phyloP scores from a whole-genome alignment of 352 stramenopile species.

The Aphanomyces euteiches region DNA sequence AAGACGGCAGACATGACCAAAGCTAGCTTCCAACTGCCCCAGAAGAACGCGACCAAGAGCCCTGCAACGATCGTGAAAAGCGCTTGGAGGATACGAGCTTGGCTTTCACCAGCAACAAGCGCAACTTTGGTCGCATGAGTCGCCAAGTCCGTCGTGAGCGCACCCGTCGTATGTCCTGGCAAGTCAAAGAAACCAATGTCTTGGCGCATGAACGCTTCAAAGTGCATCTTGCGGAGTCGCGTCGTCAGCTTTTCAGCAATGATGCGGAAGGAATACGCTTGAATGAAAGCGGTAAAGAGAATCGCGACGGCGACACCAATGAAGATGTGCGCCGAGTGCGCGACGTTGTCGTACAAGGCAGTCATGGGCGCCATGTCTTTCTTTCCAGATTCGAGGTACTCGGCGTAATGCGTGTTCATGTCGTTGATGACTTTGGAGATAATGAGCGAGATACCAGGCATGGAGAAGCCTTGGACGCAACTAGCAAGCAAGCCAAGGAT shows the following conservation, averaged over 20 bases:
- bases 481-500: slow-evolving; percentile 17
- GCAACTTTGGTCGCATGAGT: slow-evolving; percentile 48
- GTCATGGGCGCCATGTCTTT: not conserved
- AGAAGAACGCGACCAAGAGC: slow-evolving; percentile 58
- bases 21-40: slow-evolving; percentile 67
- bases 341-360: slow-evolving; percentile 44
- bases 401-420: slow-evolving; percentile 39
- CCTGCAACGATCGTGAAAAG: slow-evolving; percentile 49
- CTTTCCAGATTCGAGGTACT: slow-evolving; percentile 32
- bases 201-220: slow-evolving; percentile 45
- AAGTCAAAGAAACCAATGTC: slow-evolving; percentile 53
- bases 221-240: slow-evolving; percentile 47
- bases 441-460: slow-evolving; percentile 23
- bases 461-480: slow-evolving; percentile 16
- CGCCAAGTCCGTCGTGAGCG: slow-evolving; percentile 43
- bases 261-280: slow-evolving; percentile 49
- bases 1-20: slow-evolving; percentile 62
- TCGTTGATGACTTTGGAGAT: slow-evolving; percentile 34
- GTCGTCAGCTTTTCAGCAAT: slow-evolving; percentile 53
- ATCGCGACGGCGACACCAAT: slow-evolving; percentile 40
- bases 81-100: slow-evolving; percentile 45
- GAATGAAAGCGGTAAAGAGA: slow-evolving; percentile 29
- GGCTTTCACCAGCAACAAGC: slow-evolving; percentile 44
- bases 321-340: slow-evolving; percentile 40
- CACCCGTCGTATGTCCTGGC: slow-evolving; percentile 28